A percentile compares a stretch with the other conserved stretches of the same genome.
Evolutionary conservation across 2,329 filamentous ascomycete genomes (phyloP).

Genomic region (Balansia obtecta): DNA sequence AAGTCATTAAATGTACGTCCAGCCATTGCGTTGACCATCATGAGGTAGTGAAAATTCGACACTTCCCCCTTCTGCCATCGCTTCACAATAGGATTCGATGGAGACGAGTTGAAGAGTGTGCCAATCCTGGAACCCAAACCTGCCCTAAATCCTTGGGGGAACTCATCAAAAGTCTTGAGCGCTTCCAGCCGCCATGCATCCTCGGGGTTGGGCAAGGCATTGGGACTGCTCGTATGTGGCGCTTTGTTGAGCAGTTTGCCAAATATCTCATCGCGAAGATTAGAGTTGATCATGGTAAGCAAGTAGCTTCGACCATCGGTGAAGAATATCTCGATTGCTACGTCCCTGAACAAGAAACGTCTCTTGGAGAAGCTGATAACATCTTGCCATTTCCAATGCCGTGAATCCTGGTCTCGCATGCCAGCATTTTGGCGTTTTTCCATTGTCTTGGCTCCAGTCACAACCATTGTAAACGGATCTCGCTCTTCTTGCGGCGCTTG

Average conservation of each 20-base stretch:
- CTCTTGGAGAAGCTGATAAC: constrained; percentile 93
- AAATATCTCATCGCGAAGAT: constrained; percentile 68
- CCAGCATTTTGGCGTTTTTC: constrained; percentile 49
- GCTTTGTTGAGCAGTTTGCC: constrained; percentile 65
- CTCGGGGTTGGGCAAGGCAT: constrained; percentile 62
- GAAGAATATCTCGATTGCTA: constrained; percentile 95
- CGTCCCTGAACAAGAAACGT: constrained; percentile 87
- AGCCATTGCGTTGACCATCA: constrained; percentile 96
- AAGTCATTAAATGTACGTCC: constrained; percentile 95
- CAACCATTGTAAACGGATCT: constrained; percentile 90
- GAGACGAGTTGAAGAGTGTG: constrained; percentile 75
- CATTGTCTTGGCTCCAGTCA: constrained; percentile 51
- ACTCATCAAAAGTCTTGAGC: constrained; percentile 52
- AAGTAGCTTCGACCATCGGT: constrained; percentile 93
- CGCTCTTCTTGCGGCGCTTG: constrained; percentile 86
- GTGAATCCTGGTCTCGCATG: constrained; percentile 60
- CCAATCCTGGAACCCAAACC: constrained; percentile 78
- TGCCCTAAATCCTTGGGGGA: constrained; percentile 57
- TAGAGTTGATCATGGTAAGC: constrained; percentile 66
- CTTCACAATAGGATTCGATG: constrained; percentile 73
- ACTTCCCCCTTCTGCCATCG: constrained; percentile 91
- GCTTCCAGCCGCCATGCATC: constrained; percentile 88
- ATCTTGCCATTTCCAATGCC: constrained; percentile 89
- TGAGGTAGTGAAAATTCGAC: constrained; percentile 97
- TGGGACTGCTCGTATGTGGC: constrained; percentile 62